These are phyloP conservation scores for Stipa capillata DNA, from an alignment of 176 grass and related monocot species.

Conservation along the genomic window DNA sequence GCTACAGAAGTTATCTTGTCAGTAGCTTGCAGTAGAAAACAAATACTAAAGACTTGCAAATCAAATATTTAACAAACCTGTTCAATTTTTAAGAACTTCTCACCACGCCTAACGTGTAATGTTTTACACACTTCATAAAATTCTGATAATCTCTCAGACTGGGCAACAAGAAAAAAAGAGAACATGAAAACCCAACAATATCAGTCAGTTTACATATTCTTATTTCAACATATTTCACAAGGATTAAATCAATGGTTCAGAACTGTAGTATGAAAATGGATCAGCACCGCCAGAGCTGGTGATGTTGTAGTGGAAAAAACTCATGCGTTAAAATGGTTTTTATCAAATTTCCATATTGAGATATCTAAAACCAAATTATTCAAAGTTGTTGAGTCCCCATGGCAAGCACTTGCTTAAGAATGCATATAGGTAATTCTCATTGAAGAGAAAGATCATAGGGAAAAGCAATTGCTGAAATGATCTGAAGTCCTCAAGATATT, in stretches of 20 bases:
- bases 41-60: not conserved
- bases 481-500: not conserved
- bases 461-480: not conserved
- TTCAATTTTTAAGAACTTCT: constrained; percentile 92
- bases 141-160: constrained; percentile 89
- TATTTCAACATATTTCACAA: not conserved
- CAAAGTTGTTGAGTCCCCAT: not conserved
- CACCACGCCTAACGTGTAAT: constrained; percentile 76
- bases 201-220: not conserved
- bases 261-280: not conserved
- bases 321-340: not conserved
- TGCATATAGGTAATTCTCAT: constrained; percentile 12
- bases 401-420: not conserved
- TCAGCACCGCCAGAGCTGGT: not conserved
- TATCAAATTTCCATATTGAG: not conserved
- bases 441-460: too few relatives aligned
- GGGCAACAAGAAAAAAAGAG: constrained; percentile 6
- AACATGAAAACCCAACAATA: constrained; percentile 2
- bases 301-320: not conserved
- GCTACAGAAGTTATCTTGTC: constrained; percentile 45
- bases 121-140: constrained; percentile 99
- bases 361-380: not conserved
- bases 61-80: constrained; percentile 46
- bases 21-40: not conserved
- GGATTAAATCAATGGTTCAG: not conserved